phyloP scores from a whole-genome alignment of 352 stramenopile species.

The Phytophthora colocasiae region DNA sequence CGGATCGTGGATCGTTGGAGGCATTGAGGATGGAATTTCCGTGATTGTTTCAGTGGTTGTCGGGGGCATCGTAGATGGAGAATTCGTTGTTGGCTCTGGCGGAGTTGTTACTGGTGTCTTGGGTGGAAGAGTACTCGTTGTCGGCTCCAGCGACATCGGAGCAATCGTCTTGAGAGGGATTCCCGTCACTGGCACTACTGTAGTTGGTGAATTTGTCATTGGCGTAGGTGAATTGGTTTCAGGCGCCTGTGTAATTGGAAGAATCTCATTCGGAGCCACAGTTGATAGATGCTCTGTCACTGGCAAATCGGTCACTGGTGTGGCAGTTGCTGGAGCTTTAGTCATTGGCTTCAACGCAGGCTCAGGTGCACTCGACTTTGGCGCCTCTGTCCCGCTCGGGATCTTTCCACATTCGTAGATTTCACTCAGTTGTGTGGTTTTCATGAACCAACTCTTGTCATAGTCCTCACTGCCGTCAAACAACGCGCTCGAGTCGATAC shows the following conservation, averaged over 20 bases:
- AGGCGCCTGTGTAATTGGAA: neutral
- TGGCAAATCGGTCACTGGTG: conserved; percentile 9
- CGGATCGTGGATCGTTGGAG: too few relatives aligned
- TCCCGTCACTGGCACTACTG: neutral
- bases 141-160: neutral
- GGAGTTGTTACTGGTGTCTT: neutral
- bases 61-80: neutral
- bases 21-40: too few relatives aligned
- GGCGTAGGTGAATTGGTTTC: neutral
- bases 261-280: too few relatives aligned
- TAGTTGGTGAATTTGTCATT: neutral
- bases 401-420: conserved; percentile 35
- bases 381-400: conserved; percentile 5
- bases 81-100: neutral
- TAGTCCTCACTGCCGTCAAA: conserved; percentile 38
- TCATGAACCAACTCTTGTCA: conserved; percentile 35
- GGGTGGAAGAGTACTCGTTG: too few relatives aligned
- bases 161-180: neutral
- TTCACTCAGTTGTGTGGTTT: conserved; percentile 30
- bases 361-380: conserved; percentile 1
- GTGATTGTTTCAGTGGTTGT: too few relatives aligned
- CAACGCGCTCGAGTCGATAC: conserved; percentile 24
- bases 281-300: neutral
- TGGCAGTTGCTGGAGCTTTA: conserved; percentile 5
- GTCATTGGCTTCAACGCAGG: too few relatives aligned